phyloP scores from a whole-genome alignment of 2,329 filamentous ascomycete genomes.

The Colletotrichum chlorophyti region DNA sequence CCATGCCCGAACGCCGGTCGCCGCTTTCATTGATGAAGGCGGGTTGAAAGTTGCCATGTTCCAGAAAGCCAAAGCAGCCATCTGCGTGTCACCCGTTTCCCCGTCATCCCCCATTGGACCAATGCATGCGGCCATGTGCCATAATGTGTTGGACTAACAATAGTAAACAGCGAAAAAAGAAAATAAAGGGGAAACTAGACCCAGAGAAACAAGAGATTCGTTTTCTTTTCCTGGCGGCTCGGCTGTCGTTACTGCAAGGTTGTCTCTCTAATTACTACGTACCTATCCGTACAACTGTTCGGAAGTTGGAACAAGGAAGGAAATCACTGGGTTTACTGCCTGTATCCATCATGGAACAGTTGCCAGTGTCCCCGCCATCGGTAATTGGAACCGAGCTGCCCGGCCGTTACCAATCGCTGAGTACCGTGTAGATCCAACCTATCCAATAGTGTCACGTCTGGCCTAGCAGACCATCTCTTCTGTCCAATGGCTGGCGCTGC shows the following conservation, averaged over 20 bases:
- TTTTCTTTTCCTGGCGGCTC: too few species aligned
- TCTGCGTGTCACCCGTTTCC: background rate
- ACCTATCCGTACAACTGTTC: too few species aligned
- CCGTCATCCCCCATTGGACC: background rate
- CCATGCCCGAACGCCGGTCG: too few species aligned
- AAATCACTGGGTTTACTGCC: background rate
- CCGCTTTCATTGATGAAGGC: too few species aligned
- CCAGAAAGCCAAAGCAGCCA: constrained; percentile 24
- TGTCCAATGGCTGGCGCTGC: too few species aligned
- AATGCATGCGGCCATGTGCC: background rate
- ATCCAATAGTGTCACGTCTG: too few species aligned
- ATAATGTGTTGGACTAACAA: constrained; percentile 4
- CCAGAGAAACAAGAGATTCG: constrained; percentile 15
- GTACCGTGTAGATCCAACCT: background rate
- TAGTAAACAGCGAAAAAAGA: constrained; percentile 11
- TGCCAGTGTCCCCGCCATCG: background rate
- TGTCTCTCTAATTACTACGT: too few species aligned
- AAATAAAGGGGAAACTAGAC: constrained; percentile 3
- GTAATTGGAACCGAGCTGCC: constrained; percentile 25
- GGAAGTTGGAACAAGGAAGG: too few species aligned
- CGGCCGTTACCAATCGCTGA: constrained; percentile 24
- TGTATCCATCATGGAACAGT: background rate
- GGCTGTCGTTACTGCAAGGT: too few species aligned
- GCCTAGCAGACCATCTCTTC: too few species aligned
- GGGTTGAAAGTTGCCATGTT: constrained; percentile 12